A percentile compares a stretch with the other conserved stretches of the same genome.
Evolutionary conservation across 202 grass and related monocot genomes (phyloP).

Genomic region (Schoenoplectus tabernaemontani): DNA sequence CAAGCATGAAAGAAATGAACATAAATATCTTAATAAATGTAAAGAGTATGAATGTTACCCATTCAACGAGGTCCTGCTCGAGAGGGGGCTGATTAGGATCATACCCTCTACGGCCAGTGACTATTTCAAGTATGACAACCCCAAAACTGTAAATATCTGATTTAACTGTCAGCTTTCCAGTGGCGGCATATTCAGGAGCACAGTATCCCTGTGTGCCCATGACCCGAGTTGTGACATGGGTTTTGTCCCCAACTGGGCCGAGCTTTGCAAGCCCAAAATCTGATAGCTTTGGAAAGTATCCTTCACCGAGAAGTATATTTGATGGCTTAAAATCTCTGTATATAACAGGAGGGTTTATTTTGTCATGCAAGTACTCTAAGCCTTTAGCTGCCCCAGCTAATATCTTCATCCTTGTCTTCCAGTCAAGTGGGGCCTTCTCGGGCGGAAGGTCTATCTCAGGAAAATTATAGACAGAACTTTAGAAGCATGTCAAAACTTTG

Average conservation of each 20-base stretch:
- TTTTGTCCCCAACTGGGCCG: constrained; percentile 63
- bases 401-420: constrained; percentile 72
- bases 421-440: constrained; percentile 44
- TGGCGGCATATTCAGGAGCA: constrained; percentile 69
- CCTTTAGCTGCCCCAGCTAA: constrained; percentile 58
- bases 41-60: constrained; percentile 44
- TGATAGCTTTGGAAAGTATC: constrained; percentile 59
- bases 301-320: constrained; percentile 75
- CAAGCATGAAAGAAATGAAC: background rate
- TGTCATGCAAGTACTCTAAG: constrained; percentile 67
- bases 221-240: constrained; percentile 76
- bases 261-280: constrained; percentile 83
- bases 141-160: constrained; percentile 92
- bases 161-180: constrained; percentile 62
- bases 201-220: constrained; percentile 86
- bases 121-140: constrained; percentile 69
- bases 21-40: background rate
- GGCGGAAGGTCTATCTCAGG: constrained; percentile 41
- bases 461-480: constrained; percentile 1
- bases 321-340: constrained; percentile 72
- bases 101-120: constrained; percentile 61
- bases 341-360: constrained; percentile 55
- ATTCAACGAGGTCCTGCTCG: constrained; percentile 58
- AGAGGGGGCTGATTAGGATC: constrained; percentile 43
- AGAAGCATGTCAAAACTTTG: background rate